Evolutionary conservation across 208 protist genomes (phyloP).

Genomic region (Trichomonas gallinae): DNA sequence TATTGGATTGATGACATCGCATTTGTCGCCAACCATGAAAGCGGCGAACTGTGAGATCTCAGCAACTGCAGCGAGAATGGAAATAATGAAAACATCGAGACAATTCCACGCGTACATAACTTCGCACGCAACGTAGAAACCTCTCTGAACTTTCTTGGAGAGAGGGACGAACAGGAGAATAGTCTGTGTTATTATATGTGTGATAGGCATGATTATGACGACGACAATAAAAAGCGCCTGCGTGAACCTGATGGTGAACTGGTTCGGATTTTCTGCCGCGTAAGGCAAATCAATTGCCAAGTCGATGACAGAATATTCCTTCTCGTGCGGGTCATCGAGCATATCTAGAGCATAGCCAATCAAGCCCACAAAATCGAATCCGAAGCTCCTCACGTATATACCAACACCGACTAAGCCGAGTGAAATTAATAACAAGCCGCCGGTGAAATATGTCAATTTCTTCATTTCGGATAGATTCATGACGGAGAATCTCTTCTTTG

Average conservation of each 20-base stretch:
- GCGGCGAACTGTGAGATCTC: slow-evolving; percentile 67
- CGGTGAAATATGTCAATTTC: background rate
- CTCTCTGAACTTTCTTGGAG: background rate
- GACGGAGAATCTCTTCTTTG: background rate
- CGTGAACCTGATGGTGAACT: slow-evolving; percentile 35
- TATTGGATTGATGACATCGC: slow-evolving; percentile 45
- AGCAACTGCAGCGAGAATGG: slow-evolving; percentile 61
- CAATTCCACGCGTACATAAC: slow-evolving; percentile 69
- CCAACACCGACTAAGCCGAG: background rate
- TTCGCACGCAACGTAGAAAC: slow-evolving; percentile 30
- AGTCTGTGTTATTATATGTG: slow-evolving; percentile 43
- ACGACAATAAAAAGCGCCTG: slow-evolving; percentile 43
- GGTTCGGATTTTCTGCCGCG: background rate
- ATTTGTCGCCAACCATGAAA: slow-evolving; percentile 59
- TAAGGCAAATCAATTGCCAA: background rate
- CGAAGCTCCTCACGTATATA: background rate
- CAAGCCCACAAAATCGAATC: background rate
- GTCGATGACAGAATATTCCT: background rate
- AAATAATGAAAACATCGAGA: slow-evolving; percentile 63
- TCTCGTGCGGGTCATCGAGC: background rate
- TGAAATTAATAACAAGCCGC: background rate
- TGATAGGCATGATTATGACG: slow-evolving; percentile 45
- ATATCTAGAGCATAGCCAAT: background rate
- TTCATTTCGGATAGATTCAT: background rate
- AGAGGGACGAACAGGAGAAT: slow-evolving; percentile 51